Evolutionary conservation across 176 grass and related monocot species (phyloP), one percentile per base, ranked within the genome.

Genomic region (Cymbopogon citratus): DNA sequence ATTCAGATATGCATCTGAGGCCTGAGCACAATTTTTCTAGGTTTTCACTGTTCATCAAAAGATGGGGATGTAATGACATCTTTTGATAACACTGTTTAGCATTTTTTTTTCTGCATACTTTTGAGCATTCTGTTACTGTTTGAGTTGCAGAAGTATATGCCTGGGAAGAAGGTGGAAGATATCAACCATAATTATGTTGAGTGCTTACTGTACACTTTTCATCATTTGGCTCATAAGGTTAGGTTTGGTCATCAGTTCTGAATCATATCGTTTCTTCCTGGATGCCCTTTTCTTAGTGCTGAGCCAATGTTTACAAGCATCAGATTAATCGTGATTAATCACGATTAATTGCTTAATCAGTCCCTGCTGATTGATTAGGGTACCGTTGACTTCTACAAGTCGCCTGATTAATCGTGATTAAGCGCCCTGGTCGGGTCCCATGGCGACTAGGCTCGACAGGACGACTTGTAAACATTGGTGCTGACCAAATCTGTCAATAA

Each of bases 181-280:
- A 84, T 92, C 63, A 91, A 86, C 84, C 92, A 87, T 80, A 91
- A 83, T 87, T 93, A 93, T 83, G 85, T 93, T 27, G 96, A 99
- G 60, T 99, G 92, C 64, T 90, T 95, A 85, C 80, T 99, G 38
- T 99, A 99, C 83, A 83, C 91, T 90, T 93, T 95, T 80, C 96
- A 99, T 51, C 96, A 99, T 88, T 89, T 91, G 85, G 91, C 96
- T 49, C 87, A 95, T 63, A 99, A 99, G 96, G 96, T 99, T 83
- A 65, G 71, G 64, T 85, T 83, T 83, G 28, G 14, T 71, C 78
- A 75, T 56, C 16, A 59, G 59, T 78, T 83, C 68, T 85, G 56
- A 82, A 70, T 41, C 38, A 21, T 92, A 71, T 43, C 4, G 24
- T 85, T 75, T 69, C 29, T 61, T 76, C 23, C 15, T 40, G 52